Evolutionary conservation across 139 green algal genomes (phyloP).

Genomic region (Chlamydomonas applanata): DNA sequence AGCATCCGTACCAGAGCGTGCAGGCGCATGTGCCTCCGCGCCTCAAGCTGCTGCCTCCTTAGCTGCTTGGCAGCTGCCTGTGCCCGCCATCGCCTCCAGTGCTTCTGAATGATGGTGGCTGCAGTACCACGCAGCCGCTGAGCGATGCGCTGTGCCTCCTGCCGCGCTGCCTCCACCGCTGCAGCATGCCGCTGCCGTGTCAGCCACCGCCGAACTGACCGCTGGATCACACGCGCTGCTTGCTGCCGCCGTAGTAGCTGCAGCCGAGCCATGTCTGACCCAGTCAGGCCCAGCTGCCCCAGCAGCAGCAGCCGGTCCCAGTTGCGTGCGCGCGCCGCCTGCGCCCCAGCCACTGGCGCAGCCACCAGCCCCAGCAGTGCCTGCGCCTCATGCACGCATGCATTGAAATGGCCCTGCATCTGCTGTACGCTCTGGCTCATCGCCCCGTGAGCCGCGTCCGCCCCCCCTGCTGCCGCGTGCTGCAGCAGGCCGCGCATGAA

Average conservation of each 20-base stretch:
- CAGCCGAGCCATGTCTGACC: background rate
- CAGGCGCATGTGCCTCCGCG: background rate
- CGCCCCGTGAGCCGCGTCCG: background rate
- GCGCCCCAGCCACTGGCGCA: background rate
- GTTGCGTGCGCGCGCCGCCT: background rate
- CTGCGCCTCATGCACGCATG: background rate
- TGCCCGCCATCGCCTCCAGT: background rate
- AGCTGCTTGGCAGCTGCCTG: background rate
- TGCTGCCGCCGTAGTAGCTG: background rate
- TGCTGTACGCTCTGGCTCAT: background rate
- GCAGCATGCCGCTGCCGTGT: background rate
- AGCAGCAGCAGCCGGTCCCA: slow-evolving; percentile 7
- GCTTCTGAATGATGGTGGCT: background rate
- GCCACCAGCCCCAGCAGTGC: background rate
- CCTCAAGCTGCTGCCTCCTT: background rate
- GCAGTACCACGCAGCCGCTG: background rate
- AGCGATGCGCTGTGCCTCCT: background rate
- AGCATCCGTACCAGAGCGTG: background rate
- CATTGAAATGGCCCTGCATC: background rate
- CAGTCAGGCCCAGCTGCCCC: slow-evolving; percentile 9
- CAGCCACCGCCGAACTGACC: too few relatives aligned
- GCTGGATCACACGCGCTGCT: background rate
- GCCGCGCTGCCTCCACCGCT: background rate
- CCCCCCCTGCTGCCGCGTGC: background rate
- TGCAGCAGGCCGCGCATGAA: background rate